Base-by-base conservation (phyloP, 1,139 yeast species). In the Dujonia santamariae region DNA sequence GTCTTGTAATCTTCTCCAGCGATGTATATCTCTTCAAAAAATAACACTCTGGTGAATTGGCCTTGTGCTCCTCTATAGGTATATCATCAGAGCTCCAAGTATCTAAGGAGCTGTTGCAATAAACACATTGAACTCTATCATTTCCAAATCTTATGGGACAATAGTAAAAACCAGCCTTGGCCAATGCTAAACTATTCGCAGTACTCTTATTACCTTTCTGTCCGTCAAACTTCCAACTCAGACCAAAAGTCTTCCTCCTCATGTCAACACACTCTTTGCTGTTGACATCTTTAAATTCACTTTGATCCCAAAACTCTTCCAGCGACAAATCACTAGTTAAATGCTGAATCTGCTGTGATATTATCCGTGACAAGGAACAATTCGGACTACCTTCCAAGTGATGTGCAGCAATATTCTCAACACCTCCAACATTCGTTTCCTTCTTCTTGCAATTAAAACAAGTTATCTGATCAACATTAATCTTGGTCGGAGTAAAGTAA, bases 61-160 rank as follows among this genome's bases (percentile, higher is more conserved):
- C 55, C 20, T 49, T 51, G 48, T 80, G 86, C 37, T 75, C 85
- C 3, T 45, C 55, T 19, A 72, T 42, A 0, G 94, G 94, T 40
- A 74, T 78, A 55, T 86, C 95, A 3, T 64, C 65, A 1, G 59
- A 55, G 42, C 77, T 86, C 95, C 95, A 86, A 4, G 79, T 80
- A 43, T 80, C 86, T 15, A 86, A 61, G 1, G 80, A 67, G 14
- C 79, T 62, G 6, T 75, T 80, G 54, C 96, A 86, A 48, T 82
- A 84, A 41, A 80, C 67, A 47, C 96, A 86, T 9, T 72, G 67
- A 0, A 78, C 85, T n/a, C 76, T 59, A 50, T 85, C 95, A 43
- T 80, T 85, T 17, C 57, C 65, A 2, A 46, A 44, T 3, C 61
- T 57, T 11, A 55, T 44, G 0, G 81, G 75, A 11, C 70, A 54